These are phyloP conservation scores for Skeletonema marinoi DNA, from an alignment of 108 stramenopile species.

Conservation along the genomic window DNA sequence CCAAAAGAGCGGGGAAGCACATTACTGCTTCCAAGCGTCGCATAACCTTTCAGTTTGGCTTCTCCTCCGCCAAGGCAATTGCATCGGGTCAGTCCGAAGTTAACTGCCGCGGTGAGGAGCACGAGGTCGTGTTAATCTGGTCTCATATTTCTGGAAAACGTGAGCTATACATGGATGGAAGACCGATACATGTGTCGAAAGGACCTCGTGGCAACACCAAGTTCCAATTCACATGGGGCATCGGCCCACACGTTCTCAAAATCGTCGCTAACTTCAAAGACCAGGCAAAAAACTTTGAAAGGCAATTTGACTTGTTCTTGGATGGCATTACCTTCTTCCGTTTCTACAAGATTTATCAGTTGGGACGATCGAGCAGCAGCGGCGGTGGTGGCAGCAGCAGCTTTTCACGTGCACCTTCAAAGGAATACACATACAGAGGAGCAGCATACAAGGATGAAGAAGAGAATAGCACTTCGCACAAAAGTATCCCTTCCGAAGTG, in stretches of 20 bases:
- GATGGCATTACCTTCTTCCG: constrained; percentile 80
- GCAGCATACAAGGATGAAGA: neutral
- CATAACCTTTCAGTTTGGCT: constrained; percentile 51
- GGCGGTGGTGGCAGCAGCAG: neutral
- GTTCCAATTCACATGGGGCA: constrained; percentile 67
- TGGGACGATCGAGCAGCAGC: constrained; percentile 43
- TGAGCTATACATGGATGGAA: constrained; percentile 40
- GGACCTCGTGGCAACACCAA: constrained; percentile 52
- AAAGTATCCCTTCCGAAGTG: neutral
- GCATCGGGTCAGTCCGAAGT: constrained; percentile 19
- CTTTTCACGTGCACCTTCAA: neutral
- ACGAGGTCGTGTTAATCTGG: constrained; percentile 57
- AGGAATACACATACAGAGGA: neutral
- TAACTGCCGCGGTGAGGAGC: constrained; percentile 56
- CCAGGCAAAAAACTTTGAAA: constrained; percentile 12
- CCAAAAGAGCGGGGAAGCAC: constrained; percentile 46
- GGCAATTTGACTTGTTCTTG: constrained; percentile 77
- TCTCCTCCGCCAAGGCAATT: constrained; percentile 34
- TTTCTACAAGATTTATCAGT: constrained; percentile 80
- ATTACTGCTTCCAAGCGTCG: constrained; percentile 44
- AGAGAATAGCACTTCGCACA: neutral
- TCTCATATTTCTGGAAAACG: constrained; percentile 46
- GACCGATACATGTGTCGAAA: constrained; percentile 65
- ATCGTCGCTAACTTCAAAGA: constrained; percentile 66
- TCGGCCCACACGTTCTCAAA: constrained; percentile 63